Conservation (phyloP, 1,284 basidiomycete species). For the Papiliotrema terrestris region DNA sequence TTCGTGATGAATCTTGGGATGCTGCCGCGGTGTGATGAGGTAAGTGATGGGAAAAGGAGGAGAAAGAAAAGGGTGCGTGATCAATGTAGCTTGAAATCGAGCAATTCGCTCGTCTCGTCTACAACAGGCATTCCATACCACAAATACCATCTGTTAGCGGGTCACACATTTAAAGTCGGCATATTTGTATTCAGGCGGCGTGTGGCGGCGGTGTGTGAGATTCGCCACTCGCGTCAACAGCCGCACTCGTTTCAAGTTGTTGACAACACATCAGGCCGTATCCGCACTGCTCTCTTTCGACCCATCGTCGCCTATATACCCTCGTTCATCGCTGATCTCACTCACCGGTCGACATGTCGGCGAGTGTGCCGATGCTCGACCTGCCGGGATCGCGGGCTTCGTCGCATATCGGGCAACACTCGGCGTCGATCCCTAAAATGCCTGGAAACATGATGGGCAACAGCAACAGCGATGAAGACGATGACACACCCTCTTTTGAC, state of each 20-base stretch:
- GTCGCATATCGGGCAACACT: neutral
- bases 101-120: too few relatives aligned
- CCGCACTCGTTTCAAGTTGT: neutral
- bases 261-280: neutral
- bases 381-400: neutral
- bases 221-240: neutral
- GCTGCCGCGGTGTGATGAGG: neutral
- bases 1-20: neutral
- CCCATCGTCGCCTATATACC: too few relatives aligned
- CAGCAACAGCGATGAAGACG: conserved; percentile 27
- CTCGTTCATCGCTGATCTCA: too few relatives aligned
- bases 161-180: too few relatives aligned
- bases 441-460: conserved; percentile 23
- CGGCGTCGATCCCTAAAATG: conserved; percentile 25
- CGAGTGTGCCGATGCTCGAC: conserved; percentile 10
- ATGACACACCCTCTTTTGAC: conserved; percentile 40
- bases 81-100: neutral
- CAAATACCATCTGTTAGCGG: too few relatives aligned
- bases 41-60: neutral
- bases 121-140: too few relatives aligned
- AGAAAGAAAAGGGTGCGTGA: neutral
- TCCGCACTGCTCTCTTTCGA: too few relatives aligned
- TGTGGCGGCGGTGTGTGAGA: too few relatives aligned
- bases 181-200: too few relatives aligned
- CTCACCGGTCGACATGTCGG: conserved; percentile 9